Evolutionary conservation across 2,329 filamentous ascomycete genomes (phyloP), one percentile per base, ranked within the genome.

Genomic region (Diaporthe velutina): DNA sequence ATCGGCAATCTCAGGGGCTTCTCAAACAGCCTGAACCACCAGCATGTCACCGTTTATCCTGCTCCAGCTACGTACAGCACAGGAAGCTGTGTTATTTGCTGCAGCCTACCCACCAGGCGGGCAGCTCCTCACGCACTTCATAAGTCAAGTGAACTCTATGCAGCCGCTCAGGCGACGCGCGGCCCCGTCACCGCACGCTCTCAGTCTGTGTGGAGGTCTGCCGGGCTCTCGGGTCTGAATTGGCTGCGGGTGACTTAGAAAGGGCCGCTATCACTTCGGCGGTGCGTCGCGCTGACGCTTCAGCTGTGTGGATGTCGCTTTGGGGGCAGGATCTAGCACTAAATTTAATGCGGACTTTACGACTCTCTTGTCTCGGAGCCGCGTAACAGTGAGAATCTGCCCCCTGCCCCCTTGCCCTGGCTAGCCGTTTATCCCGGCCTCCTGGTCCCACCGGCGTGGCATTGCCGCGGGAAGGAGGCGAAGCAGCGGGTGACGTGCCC

Each of bases 391-490:
- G 19, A 10, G 15, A 30, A 9, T 64, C 35, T 64, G 38, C 15
- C 4, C 38, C 38, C 38, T 61, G 38, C 22, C 58, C 35, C 57
- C 58, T 15, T 28, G 38, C 58, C 38, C 38, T 45, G 64, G 64
- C 64, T 67, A n/a, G 45, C 30, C 64, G 45, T 52, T 38, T 28
- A 66, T 66, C 42, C 64, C 64, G 45, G 33, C 45, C 45, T 35
- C 33, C n/a, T 35, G 33, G 64, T 67, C 33, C 30, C 61, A 50
- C 42, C 61, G 61, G 19, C 61, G 45, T 67, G 61, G 61, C 61
- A 67, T 64, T 64, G 61, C 61, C 61, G 61, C 61, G 61, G 45
- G 42, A 48, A n/a, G n/a, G 58, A 40, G 61, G 61, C 61, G 61
- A 52, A 50, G 61, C 61, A 67, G 33, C n/a, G 22, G 8, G 45